Evolutionary conservation across 805 yeast genomes (phyloP), one percentile per base, ranked within the genome.

Genomic region (Vanderwaltozyma polyspora): DNA sequence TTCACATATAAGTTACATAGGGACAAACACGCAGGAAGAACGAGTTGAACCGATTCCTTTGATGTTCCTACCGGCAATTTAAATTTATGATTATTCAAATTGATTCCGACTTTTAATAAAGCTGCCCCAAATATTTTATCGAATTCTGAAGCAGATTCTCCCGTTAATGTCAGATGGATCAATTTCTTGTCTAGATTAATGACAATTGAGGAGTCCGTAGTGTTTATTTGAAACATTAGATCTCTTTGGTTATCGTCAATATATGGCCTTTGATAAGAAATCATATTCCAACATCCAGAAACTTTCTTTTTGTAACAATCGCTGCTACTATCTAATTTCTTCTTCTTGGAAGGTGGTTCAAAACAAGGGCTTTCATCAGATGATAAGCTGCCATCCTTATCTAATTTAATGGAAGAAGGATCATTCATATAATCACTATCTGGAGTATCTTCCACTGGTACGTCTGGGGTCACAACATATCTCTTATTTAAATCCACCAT

Each of bases 241-340:
- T 57, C 62, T 24, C 76, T 51, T 24, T 42, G 31, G 31, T 19
- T 25, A 2, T 41, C 51, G 45, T 72, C 77, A 5, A 64, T 53
- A 43, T 46, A 68, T 1, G 74, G 76, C 31, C 79, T 59, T 19
- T 62, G 59, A 49, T 68, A 73, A 30, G 49, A 45, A 1, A 62
- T 43, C 9, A 42, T 33, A 21, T 26, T 37, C 49, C 43, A 48
- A 24, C 21, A 32, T 31, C 17, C 26, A 11, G 22, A 13, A 13
- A 12, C 18, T 8, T 14, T 12, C 8, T 22, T 27, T 6, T 16
- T 26, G 13, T 7, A 17, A 14, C 23, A 9, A 14, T 32, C 19
- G 3, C 19, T 19, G 19, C 12, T 28, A 17, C 25, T 14, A 19
- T 39, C 33, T 4, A 43, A 17, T 34, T 40, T 50, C 17, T 26